Percentiles rank a stretch among this genome's conserved stretches.
Conservation (phyloP, 352 stramenopile genomes). For the Albugo candida region DNA sequence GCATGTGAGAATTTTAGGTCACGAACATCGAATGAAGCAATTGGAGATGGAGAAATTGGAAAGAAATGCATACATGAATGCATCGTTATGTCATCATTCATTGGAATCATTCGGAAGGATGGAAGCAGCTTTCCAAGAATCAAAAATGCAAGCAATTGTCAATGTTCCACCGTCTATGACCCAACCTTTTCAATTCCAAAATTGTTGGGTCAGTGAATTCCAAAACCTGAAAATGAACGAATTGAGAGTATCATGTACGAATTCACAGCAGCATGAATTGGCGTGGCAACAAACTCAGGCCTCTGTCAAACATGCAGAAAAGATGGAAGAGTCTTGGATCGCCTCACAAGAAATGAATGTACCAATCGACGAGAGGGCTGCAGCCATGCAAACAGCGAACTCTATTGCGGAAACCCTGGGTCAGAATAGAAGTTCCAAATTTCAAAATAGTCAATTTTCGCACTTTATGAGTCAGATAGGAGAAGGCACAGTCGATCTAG, state of each 20-base stretch:
- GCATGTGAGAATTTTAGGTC: too few species aligned
- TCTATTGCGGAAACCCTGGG: slow-evolving; percentile 62
- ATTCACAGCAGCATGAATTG: slow-evolving; percentile 24
- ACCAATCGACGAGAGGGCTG: slow-evolving; percentile 48
- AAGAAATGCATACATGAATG: too few species aligned
- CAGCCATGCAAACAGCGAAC: slow-evolving; percentile 28
- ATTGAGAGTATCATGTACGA: slow-evolving; percentile 14
- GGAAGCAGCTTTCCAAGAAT: slow-evolving; percentile 35
- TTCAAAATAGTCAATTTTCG: slow-evolving; percentile 73
- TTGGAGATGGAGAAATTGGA: too few species aligned
- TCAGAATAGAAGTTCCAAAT: slow-evolving; percentile 60
- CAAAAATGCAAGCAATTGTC: slow-evolving; percentile 11
- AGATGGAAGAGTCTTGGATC: slow-evolving; percentile 6
- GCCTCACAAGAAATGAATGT: slow-evolving; percentile 27
- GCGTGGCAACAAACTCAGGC: slow-evolving; percentile 39
- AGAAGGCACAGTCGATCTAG: slow-evolving; percentile 43
- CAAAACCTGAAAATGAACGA: slow-evolving; percentile 30
- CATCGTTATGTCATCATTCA: too few species aligned
- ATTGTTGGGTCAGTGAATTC: slow-evolving; percentile 55
- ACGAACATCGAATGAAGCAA: too few species aligned
- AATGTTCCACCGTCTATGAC: slow-evolving; percentile 14
- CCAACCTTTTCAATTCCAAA: slow-evolving; percentile 16
- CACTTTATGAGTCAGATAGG: slow-evolving; percentile 74
- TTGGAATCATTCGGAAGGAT: slow-evolving; percentile 4
- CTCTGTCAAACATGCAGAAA: slow-evolving; percentile 9